Evolutionary conservation across 208 protist species (phyloP), one percentile per base, ranked within the genome.

Genomic region (Trypanosoma vivax): DNA sequence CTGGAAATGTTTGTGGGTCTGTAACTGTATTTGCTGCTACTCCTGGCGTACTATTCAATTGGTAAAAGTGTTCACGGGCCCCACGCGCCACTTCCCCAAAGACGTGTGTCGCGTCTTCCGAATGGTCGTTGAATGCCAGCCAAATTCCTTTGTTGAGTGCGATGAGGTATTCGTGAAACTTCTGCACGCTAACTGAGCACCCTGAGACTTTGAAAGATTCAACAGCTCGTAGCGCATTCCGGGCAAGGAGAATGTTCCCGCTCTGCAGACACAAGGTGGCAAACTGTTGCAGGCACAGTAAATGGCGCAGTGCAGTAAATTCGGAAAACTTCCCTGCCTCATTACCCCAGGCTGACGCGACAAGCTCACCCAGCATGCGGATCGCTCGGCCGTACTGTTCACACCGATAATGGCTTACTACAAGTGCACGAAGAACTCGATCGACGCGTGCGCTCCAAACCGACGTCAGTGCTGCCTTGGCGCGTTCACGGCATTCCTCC

Each of bases 321-420:
- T 56, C 41, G 18, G 14, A 18, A 0, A 24, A 23, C 2, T 39
- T 40, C 9, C 30, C 30, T 9, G 46, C 43, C 1, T 57, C 50
- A 43, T 48, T 38, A 38, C 60, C 53, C 1, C 38, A 24, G 18
- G 76, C 69, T 18, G 45, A 49, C 6, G 62, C 25, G 10, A 92
- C 67, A 14, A 81, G 62, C 42, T 59, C 51, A 16, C 77, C 65
- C 18, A 75, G 71, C 0, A 79, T 14, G 10, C 57, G 67, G 30
- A 83, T 63, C 1, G 71, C 71, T 21, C 79, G 56, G n/a, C 68
- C 64, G n/a, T 80, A 72, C 59, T 92, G 68, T 25, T 66, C 69
- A 28, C 55, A 16, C 42, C 76, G 51, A 59, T 77, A 76, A 55
- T 87, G 71, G 14, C 76, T 66, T 10, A 78, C 65, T 35, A 85